phyloP scores from a whole-genome alignment of 2,329 filamentous ascomycete genomes.

The Nigrospora oryzae region DNA sequence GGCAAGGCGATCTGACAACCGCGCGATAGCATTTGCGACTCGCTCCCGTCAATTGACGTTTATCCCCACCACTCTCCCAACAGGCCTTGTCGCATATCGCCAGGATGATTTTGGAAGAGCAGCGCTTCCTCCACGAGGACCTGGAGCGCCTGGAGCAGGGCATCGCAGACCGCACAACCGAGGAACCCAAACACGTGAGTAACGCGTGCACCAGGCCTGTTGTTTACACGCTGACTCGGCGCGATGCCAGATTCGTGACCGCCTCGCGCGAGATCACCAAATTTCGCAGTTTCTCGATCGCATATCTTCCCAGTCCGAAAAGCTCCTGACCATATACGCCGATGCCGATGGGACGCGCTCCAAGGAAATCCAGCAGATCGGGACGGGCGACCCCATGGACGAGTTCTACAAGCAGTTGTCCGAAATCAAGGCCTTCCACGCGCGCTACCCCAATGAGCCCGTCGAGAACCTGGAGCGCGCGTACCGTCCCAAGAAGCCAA shows the following conservation, averaged over 20 bases:
- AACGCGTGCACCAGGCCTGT: too few relatives aligned
- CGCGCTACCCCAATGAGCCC: conserved; percentile 85
- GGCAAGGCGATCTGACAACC: too few relatives aligned
- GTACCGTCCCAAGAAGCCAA: conserved; percentile 64
- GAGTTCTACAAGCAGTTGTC: conserved; percentile 83
- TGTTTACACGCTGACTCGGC: background rate
- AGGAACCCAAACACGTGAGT: conserved; percentile 81
- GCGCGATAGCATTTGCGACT: too few relatives aligned
- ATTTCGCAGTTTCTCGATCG: conserved; percentile 78
- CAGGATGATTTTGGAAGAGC: conserved; percentile 79
- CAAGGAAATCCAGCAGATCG: conserved; percentile 76
- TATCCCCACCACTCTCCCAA: too few relatives aligned
- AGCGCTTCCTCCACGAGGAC: conserved; percentile 92
- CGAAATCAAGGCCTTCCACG: conserved; percentile 79
- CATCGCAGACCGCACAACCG: conserved; percentile 77
- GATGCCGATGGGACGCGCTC: conserved; percentile 65
- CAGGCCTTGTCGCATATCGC: background rate
- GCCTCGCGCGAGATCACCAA: conserved; percentile 86
- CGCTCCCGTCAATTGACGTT: too few relatives aligned
- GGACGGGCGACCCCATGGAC: conserved; percentile 77
- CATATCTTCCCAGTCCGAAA: conserved; percentile 77
- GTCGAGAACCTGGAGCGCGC: conserved; percentile 91
- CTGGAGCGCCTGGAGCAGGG: conserved; percentile 92
- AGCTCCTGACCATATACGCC: conserved; percentile 75
- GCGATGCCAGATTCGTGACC: conserved; percentile 65